A percentile compares a stretch with the other conserved stretches of the same genome.
These are phyloP conservation scores for Spencermartinsiella ligniputridi DNA, from an alignment of 1,139 yeast genomes.

Conservation along the genomic window DNA sequence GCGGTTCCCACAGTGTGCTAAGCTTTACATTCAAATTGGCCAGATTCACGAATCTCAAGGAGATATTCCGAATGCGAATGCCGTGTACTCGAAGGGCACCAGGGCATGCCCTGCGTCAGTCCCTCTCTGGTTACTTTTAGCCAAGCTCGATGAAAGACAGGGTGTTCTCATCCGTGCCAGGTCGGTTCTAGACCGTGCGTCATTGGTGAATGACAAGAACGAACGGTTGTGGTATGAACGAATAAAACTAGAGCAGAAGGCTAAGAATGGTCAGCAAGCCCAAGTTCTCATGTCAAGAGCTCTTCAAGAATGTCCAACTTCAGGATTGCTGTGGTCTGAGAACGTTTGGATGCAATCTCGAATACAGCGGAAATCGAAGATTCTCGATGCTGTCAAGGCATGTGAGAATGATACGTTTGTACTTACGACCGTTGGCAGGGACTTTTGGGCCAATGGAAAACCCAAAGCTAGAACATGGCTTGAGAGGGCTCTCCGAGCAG, in stretches of 20 bases:
- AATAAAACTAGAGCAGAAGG: constrained; percentile 52
- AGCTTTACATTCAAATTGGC: constrained; percentile 56
- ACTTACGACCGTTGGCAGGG: constrained; percentile 59
- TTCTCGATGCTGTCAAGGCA: constrained; percentile 65
- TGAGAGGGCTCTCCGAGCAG: constrained; percentile 58
- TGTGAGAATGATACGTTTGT: constrained; percentile 61
- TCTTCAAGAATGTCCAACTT: constrained; percentile 53
- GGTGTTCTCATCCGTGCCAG: constrained; percentile 58
- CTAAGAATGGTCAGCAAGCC: constrained; percentile 51
- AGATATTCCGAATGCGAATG: constrained; percentile 43
- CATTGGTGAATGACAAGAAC: constrained; percentile 46
- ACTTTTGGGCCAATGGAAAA: constrained; percentile 68
- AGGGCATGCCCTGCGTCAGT: constrained; percentile 43
- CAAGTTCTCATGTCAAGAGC: constrained; percentile 56
- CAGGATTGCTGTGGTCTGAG: constrained; percentile 61
- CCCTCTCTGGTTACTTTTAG: constrained; percentile 54
- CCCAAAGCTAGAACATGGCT: constrained; percentile 72
- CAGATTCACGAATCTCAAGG: constrained; percentile 43
- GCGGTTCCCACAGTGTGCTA: constrained; percentile 43
- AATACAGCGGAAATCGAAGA: constrained; percentile 54
- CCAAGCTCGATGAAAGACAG: constrained; percentile 44
- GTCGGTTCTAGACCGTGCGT: constrained; percentile 66
- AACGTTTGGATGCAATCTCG: constrained; percentile 48
- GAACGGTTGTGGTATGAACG: constrained; percentile 57
- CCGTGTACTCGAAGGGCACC: constrained; percentile 47